Percentiles rank a stretch among this genome's conserved stretches.
Evolutionary conservation across 768 basidiomycete species (phyloP).

Genomic region (Tremella fuciformis): DNA sequence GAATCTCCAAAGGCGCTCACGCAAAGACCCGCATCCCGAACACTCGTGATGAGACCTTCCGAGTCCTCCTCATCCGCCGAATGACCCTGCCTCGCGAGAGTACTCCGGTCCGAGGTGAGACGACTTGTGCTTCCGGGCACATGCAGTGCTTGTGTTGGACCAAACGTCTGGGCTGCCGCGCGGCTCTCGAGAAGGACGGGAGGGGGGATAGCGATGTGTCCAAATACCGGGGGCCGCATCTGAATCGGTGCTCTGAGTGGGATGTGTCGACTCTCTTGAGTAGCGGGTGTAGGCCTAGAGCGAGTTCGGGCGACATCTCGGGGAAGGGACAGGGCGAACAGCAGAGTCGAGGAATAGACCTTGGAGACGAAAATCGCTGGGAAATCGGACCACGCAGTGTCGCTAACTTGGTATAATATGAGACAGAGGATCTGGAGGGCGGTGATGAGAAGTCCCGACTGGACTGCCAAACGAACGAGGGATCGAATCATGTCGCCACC

Average conservation of each 20-base stretch:
- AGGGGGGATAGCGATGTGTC: background rate
- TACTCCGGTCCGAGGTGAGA: too few relatives aligned
- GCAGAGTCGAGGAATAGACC: conserved; percentile 26
- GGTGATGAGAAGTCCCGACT: conserved; percentile 22
- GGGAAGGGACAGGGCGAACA: conserved; percentile 16
- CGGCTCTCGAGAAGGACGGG: too few relatives aligned
- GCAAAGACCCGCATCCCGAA: too few relatives aligned
- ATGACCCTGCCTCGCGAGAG: too few relatives aligned
- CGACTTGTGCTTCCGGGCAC: too few relatives aligned
- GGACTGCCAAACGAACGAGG: conserved; percentile 15
- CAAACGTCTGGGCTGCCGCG: too few relatives aligned
- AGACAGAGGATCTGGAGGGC: conserved; percentile 18
- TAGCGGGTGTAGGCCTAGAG: background rate
- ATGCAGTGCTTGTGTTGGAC: too few relatives aligned
- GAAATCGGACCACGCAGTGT: conserved; percentile 26
- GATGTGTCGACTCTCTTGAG: too few relatives aligned
- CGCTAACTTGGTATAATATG: conserved; percentile 15
- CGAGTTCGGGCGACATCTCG: background rate
- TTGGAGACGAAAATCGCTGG: conserved; percentile 33
- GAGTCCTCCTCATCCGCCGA: too few relatives aligned
- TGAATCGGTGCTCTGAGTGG: too few relatives aligned
- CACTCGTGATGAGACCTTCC: too few relatives aligned
- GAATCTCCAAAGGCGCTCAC: too few relatives aligned
- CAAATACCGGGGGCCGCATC: background rate
- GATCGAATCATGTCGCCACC: conserved; percentile 7